phyloP scores from a whole-genome alignment of 371 early-diverging fungal genomes.

The Lichtheimia corymbifera region DNA sequence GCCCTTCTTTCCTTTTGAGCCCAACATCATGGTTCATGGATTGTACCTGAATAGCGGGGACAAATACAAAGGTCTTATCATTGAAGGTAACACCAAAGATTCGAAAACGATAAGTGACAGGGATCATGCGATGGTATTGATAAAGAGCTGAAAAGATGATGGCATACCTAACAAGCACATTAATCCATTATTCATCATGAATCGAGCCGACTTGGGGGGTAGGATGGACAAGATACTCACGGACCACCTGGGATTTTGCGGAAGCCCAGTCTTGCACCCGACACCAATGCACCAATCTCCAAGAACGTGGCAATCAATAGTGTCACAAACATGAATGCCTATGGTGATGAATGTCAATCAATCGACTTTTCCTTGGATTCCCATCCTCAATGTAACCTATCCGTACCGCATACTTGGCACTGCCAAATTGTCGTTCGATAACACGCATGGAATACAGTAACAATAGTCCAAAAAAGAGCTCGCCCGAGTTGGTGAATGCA shows the following conservation, averaged over 20 bases:
- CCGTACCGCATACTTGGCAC: constrained; percentile 66
- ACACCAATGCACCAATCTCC: constrained; percentile 51
- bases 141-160: constrained; percentile 64
- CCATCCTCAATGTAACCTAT: not conserved
- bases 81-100: constrained; percentile 64
- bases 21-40: no score
- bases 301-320: constrained; percentile 55
- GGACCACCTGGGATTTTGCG: constrained; percentile 65
- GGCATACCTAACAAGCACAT: constrained; percentile 43
- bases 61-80: constrained; percentile 66
- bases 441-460: constrained; percentile 68
- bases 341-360: not conserved
- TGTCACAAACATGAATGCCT: constrained; percentile 66
- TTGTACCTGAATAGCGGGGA: constrained; percentile 60
- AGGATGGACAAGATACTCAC: constrained; percentile 28
- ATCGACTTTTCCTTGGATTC: not conserved
- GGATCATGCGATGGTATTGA: constrained; percentile 61
- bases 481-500: constrained; percentile 65
- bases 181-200: not conserved
- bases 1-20: not conserved
- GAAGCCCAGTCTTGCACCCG: constrained; percentile 52
- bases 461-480: constrained; percentile 68
- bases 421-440: constrained; percentile 75
- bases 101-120: constrained; percentile 62
- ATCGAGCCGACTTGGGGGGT: no score